Evolutionary conservation across 176 grass and related monocot genomes (phyloP).

Genomic region (Rhynchospora tenuis): DNA sequence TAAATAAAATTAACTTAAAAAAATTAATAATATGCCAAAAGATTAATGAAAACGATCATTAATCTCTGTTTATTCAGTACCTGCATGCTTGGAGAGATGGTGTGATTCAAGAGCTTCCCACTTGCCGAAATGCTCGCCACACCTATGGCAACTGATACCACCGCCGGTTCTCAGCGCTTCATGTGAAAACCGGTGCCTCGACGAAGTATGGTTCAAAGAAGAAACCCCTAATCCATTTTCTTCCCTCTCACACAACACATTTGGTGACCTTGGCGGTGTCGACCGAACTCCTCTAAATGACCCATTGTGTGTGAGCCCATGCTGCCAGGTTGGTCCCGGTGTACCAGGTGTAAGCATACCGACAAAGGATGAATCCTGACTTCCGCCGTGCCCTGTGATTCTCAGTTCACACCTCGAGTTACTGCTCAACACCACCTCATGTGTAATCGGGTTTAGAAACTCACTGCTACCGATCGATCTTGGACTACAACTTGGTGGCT

Average conservation of each 20-base stretch:
- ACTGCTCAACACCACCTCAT: slow-evolving; percentile 92
- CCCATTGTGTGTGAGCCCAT: slow-evolving; percentile 39
- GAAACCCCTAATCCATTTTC: background rate
- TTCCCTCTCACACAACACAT: slow-evolving; percentile 40
- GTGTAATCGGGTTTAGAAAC: slow-evolving; percentile 94
- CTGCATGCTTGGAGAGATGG: slow-evolving; percentile 88
- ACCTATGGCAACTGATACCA: slow-evolving; percentile 52
- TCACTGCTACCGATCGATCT: slow-evolving; percentile 95
- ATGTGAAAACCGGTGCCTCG: slow-evolving; percentile 38
- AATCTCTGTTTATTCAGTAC: slow-evolving; percentile 20
- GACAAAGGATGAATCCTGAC: slow-evolving; percentile 49
- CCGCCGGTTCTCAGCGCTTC: slow-evolving; percentile 34
- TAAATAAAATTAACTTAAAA: background rate
- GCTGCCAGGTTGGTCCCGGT: slow-evolving; percentile 63
- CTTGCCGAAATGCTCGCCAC: slow-evolving; percentile 63
- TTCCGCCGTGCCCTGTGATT: slow-evolving; percentile 65
- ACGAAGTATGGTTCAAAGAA: slow-evolving; percentile 3
- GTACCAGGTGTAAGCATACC: slow-evolving; percentile 83
- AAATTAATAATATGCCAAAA: background rate
- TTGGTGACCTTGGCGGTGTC: slow-evolving; percentile 74
- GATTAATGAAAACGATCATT: slow-evolving; percentile 1
- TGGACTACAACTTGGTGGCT: slow-evolving; percentile 77
- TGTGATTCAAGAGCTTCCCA: slow-evolving; percentile 83
- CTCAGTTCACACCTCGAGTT: slow-evolving; percentile 90
- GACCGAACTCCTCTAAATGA: slow-evolving; percentile 45